These are phyloP conservation scores for Anastatica hierochuntica DNA, from an alignment of 345 rosid genomes.

Conservation along the genomic window DNA sequence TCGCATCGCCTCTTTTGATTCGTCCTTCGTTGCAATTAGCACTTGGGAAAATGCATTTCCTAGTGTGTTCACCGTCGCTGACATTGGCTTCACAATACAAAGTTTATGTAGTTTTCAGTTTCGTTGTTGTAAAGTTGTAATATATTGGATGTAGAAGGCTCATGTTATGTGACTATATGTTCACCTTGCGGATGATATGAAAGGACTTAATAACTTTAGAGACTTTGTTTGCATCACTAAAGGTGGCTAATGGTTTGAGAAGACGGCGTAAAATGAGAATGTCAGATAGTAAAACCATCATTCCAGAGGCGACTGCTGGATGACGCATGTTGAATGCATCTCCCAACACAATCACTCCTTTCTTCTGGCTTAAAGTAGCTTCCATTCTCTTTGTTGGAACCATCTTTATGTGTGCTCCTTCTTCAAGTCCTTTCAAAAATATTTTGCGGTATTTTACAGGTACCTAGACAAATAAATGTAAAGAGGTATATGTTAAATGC, in stretches of 20 bases:
- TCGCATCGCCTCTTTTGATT: slow-evolving; percentile 26
- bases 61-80: slow-evolving; percentile 14
- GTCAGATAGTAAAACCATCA: slow-evolving; percentile 40
- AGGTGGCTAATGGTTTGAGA: slow-evolving; percentile 23
- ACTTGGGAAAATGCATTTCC: slow-evolving; percentile 25
- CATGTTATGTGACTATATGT: neutral
- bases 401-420: slow-evolving; percentile 29
- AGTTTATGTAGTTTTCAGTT: neutral
- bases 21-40: slow-evolving; percentile 16
- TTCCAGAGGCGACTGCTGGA: slow-evolving; percentile 37
- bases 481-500: no score
- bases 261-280: slow-evolving; percentile 33
- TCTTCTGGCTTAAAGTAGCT: slow-evolving; percentile 28
- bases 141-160: no score
- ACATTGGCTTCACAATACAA: slow-evolving; percentile 1
- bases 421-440: slow-evolving; percentile 14
- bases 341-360: slow-evolving; percentile 37
- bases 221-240: slow-evolving; percentile 24
- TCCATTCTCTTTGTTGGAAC: slow-evolving; percentile 32
- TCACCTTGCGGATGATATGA: slow-evolving; percentile 33
- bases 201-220: slow-evolving; percentile 27
- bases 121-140: no score
- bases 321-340: slow-evolving; percentile 48
- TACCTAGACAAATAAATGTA: neutral
- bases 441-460: slow-evolving; percentile 3